Conservation (phyloP, 305 asterid species). For the Fraxinus sp. region DNA sequence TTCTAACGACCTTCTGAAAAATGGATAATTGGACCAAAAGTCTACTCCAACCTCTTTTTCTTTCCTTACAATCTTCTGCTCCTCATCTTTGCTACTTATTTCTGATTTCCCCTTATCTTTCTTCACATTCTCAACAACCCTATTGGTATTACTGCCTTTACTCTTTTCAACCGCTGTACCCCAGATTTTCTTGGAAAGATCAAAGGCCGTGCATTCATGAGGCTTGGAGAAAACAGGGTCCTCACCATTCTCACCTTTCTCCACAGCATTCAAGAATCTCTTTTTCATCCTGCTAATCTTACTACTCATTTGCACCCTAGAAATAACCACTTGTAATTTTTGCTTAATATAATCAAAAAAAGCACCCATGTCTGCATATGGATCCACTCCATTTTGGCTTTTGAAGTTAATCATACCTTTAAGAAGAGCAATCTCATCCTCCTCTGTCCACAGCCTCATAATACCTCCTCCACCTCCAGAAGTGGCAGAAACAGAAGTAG, state of each 20-base stretch:
- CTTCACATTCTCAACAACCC: slow-evolving; percentile 16
- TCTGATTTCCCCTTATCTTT: slow-evolving; percentile 16
- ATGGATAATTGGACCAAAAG: slow-evolving; percentile 38
- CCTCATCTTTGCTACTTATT: slow-evolving; percentile 15
- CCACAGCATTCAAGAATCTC: slow-evolving; percentile 38
- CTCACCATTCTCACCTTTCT: slow-evolving; percentile 33
- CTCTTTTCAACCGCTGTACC: slow-evolving; percentile 22
- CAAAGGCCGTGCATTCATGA: slow-evolving; percentile 37
- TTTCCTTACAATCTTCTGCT: neutral
- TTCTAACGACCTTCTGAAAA: slow-evolving; percentile 29
- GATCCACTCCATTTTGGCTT: slow-evolving; percentile 32
- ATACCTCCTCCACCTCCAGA: slow-evolving; percentile 25
- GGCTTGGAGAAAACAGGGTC: slow-evolving; percentile 43
- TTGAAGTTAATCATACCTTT: slow-evolving; percentile 48
- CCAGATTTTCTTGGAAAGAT: slow-evolving; percentile 51
- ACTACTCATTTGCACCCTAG: slow-evolving; percentile 40
- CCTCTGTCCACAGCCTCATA: slow-evolving; percentile 49
- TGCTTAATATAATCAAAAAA: slow-evolving; percentile 44
- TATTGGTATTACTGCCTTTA: neutral
- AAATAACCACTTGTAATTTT: slow-evolving; percentile 34
- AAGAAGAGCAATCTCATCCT: slow-evolving; percentile 49
- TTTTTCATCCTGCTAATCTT: slow-evolving; percentile 49
- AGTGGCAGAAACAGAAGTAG: slow-evolving; percentile 8
- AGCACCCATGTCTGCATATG: slow-evolving; percentile 37
- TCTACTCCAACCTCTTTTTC: slow-evolving; percentile 22